Percentiles rank a stretch among this genome's conserved stretches.
Conservation (phyloP, 176 grass and related monocot species). For the Alloteropsis semialata region DNA sequence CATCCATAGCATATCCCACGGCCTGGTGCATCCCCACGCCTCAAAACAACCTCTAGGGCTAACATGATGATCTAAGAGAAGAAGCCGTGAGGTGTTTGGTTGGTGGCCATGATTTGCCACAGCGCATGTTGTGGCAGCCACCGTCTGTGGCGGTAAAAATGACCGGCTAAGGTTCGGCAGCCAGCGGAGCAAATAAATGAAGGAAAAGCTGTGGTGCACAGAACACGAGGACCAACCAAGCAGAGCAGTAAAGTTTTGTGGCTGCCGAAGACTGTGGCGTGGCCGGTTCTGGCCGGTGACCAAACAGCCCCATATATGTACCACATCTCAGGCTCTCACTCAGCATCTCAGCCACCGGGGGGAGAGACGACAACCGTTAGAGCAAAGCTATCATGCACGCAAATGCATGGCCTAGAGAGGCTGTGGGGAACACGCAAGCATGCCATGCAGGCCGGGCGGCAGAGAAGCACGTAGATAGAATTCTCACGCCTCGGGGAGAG, state of each 20-base stretch:
- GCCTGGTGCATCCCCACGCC: neutral
- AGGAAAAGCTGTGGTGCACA: too few relatives aligned
- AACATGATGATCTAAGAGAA: neutral
- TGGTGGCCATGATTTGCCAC: too few relatives aligned
- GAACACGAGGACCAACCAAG: too few relatives aligned
- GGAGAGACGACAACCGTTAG: neutral
- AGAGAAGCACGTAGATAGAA: constrained; percentile 6
- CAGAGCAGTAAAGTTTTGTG: too few relatives aligned
- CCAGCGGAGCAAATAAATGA: too few relatives aligned
- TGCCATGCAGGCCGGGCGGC: neutral
- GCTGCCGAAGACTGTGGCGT: too few relatives aligned
- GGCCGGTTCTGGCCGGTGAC: too few relatives aligned
- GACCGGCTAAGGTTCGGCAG: too few relatives aligned
- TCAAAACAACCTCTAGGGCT: neutral
- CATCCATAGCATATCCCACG: neutral
- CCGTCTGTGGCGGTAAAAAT: too few relatives aligned
- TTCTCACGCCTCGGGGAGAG: neutral
- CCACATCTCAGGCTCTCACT: neutral
- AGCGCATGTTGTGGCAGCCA: too few relatives aligned
- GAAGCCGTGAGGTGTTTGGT: too few relatives aligned
- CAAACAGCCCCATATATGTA: too few relatives aligned
- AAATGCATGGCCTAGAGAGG: neutral
- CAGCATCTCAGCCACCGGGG: neutral
- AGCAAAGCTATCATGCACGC: constrained; percentile 20
- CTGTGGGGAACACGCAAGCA: neutral